Percentiles rank a stretch among this genome's conserved stretches.
These are phyloP conservation scores for Metschnikowia koreensis DNA, from an alignment of 805 yeast genomes.

Conservation along the genomic window DNA sequence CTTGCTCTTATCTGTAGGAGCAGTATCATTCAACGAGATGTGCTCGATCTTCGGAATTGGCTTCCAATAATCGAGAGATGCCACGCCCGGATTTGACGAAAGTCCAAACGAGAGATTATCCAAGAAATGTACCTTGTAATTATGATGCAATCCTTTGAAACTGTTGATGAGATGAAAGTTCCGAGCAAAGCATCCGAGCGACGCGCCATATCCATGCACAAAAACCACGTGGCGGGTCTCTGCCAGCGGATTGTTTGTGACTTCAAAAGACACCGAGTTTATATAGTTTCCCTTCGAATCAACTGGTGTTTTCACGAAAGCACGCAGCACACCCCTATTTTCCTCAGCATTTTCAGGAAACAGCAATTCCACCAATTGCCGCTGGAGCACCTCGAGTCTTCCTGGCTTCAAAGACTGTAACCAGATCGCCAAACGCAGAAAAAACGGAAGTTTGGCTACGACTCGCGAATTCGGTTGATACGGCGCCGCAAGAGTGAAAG, in stretches of 20 bases:
- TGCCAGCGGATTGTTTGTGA: slow-evolving; percentile 24
- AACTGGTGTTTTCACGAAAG: slow-evolving; percentile 19
- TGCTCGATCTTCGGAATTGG: slow-evolving; percentile 22
- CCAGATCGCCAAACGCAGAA: slow-evolving; percentile 17
- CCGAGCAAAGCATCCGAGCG: slow-evolving; percentile 55
- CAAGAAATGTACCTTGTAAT: slow-evolving; percentile 48
- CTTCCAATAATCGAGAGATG: slow-evolving; percentile 15
- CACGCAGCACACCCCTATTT: slow-evolving; percentile 23
- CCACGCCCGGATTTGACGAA: slow-evolving; percentile 44
- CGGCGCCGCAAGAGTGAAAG: slow-evolving; percentile 10
- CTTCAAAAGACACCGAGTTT: slow-evolving; percentile 34
- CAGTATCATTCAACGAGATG: slow-evolving; percentile 27
- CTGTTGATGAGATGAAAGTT: slow-evolving; percentile 44
- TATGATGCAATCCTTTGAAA: slow-evolving; percentile 26
- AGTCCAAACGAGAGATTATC: slow-evolving; percentile 53
- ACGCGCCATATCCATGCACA: slow-evolving; percentile 58
- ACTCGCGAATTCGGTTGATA: slow-evolving; percentile 13
- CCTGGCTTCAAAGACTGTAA: slow-evolving; percentile 21
- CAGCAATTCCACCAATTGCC: slow-evolving; percentile 35
- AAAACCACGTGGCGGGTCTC: slow-evolving; percentile 45
- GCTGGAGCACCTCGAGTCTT: slow-evolving; percentile 32
- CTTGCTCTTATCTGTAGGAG: slow-evolving; percentile 27
- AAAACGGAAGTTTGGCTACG: slow-evolving; percentile 14
- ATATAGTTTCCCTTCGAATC: slow-evolving; percentile 29
- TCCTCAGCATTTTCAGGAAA: slow-evolving; percentile 22